These are phyloP conservation scores for Paspalum vaginatum DNA, from an alignment of 176 grass and related monocot genomes.

Conservation along the genomic window DNA sequence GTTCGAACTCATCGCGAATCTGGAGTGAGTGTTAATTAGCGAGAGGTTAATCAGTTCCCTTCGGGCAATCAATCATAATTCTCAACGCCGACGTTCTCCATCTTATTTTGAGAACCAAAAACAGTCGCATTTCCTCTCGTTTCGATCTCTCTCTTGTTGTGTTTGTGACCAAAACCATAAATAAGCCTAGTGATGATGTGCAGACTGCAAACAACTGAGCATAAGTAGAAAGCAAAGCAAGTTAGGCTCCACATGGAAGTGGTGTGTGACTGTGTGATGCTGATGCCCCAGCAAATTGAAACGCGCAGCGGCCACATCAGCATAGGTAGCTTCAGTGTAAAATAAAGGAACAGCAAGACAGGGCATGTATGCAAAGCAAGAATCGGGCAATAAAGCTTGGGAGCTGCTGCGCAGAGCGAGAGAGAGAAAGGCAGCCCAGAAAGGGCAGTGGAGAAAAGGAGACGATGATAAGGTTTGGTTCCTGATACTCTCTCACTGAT, in stretches of 20 bases:
- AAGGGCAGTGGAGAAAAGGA: conserved; percentile 44
- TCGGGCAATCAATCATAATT: neutral
- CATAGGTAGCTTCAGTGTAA: conserved; percentile 21
- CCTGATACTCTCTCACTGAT: conserved; percentile 27
- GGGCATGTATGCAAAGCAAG: conserved; percentile 30
- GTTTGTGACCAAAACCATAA: too few relatives aligned
- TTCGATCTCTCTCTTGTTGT: neutral
- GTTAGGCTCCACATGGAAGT: conserved; percentile 20
- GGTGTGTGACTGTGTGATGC: neutral
- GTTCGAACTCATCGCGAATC: conserved; percentile 27
- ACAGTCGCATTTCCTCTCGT: neutral
- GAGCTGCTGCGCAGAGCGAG: neutral
- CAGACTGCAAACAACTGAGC: neutral
- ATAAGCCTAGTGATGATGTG: too few relatives aligned
- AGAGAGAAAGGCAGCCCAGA: conserved; percentile 35
- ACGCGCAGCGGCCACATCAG: neutral
- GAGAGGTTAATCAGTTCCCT: conserved; percentile 8
- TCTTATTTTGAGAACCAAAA: neutral
- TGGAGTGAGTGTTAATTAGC: conserved; percentile 2
- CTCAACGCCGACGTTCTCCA: neutral
- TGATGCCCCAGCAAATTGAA: neutral
- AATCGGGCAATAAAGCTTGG: conserved; percentile 8
- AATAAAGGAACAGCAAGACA: conserved; percentile 37
- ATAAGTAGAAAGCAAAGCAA: conserved; percentile 20
- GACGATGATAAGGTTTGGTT: conserved; percentile 38